Evolutionary conservation across 108 stramenopile genomes (phyloP), one percentile per base, ranked within the genome.

Genomic region (Parietichytrium sp.): DNA sequence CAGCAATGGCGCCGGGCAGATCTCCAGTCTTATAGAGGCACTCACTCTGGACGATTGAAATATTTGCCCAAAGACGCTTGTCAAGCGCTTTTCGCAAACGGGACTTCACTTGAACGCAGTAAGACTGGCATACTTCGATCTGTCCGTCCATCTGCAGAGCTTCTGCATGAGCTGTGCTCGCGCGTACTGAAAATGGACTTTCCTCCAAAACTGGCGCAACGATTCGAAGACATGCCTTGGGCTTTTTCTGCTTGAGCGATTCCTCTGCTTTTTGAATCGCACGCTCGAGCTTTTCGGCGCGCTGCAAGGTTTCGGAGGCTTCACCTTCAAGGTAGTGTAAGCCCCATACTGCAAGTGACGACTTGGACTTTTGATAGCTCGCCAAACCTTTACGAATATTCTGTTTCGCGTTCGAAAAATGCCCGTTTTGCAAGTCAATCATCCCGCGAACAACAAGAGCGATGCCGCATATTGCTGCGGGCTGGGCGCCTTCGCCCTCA

Each of bases 201-300:
- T 45, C 8, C 10, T 16, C 38, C 38, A 72, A 42, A 23, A 72
- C 38, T 1, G 33, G 6, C 38, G 36, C 61, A 23, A 72, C 6
- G 6, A 45, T 33, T 38, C 61, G 33, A 0, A 72, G 20, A 1
- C 61, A 72, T 47, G 38, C n/a, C 3, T 45, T 23, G 38, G 61
- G 61, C 3, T 72, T 72, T n/a, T 72, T 36, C 10, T 72, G 38
- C 6, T 1, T 36, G 23, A 72, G 33, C 13, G 61, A 33, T 12
- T 72, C 61, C 42, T 72, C 61, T 25, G 61, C 61, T 6, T 72
- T 8, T 23, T n/a, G 61, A 18, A n/a, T 72, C 38, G n/a, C 36
- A 45, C 0, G 8, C 15, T 27, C 16, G n/a, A 38, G 61, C 61
- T 27, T 72, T 72, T 1, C 38, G 6, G 15, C 36, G 38, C 42